phyloP scores from a whole-genome alignment of 2,329 filamentous ascomycete genomes.

The Keithomyces neogunnii region DNA sequence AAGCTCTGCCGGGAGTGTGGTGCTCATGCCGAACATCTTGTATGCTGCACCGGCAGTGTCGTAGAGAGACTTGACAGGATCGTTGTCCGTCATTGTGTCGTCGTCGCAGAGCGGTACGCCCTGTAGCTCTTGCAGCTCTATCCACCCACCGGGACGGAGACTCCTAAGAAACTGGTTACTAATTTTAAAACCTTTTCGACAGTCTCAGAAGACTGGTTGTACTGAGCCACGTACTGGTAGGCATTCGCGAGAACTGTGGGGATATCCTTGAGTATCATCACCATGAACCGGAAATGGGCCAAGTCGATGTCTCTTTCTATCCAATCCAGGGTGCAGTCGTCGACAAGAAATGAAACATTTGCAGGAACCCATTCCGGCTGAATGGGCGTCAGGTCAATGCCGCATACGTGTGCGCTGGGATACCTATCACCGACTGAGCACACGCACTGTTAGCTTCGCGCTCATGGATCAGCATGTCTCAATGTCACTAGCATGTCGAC shows the following conservation, averaged over 20 bases:
- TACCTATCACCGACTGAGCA: constrained; percentile 16
- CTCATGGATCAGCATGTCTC: constrained; percentile 15
- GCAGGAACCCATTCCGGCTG: constrained; percentile 31
- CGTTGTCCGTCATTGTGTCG: constrained; percentile 16
- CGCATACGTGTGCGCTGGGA: constrained; percentile 26
- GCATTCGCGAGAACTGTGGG: constrained; percentile 10
- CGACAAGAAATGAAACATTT: constrained; percentile 30
- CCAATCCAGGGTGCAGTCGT: constrained; percentile 26
- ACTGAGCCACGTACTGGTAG: constrained; percentile 10
- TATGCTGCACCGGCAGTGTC: constrained; percentile 9
- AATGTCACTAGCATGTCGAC: no score
- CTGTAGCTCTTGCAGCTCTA: constrained; percentile 32
- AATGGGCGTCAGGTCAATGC: constrained; percentile 30
- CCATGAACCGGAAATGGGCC: constrained; percentile 20
- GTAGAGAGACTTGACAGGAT: constrained; percentile 9
- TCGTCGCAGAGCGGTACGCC: constrained; percentile 26
- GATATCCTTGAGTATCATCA: constrained; percentile 11
- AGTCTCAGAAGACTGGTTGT: not conserved
- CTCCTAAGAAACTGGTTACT: constrained; percentile 2
- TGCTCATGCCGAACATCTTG: constrained; percentile 11
- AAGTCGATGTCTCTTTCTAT: constrained; percentile 16
- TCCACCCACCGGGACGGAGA: constrained; percentile 33
- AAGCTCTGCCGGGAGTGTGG: constrained; percentile 10
- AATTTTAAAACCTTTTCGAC: not conserved
- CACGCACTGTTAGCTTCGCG: not conserved